Evolutionary conservation across 2,329 filamentous ascomycete species (phyloP).

Genomic region (Aspergillus sp.): DNA sequence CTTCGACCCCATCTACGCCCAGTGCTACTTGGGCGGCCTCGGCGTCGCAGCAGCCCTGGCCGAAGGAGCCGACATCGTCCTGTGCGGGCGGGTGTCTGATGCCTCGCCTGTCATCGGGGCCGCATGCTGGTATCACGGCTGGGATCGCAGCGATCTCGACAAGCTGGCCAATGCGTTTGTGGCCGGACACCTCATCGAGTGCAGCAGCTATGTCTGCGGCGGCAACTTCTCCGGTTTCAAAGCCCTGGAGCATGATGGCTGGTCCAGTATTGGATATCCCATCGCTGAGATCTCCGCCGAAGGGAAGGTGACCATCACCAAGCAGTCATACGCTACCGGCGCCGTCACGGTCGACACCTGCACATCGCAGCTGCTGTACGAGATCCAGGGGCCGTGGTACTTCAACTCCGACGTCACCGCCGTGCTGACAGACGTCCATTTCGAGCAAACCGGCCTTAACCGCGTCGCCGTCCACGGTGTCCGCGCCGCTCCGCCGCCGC

Average conservation of each 20-base stretch:
- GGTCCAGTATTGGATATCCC: conserved; percentile 39
- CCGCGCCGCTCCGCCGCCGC: conserved; percentile 35
- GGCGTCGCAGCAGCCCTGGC: conserved; percentile 32
- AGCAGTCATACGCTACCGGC: conserved; percentile 29
- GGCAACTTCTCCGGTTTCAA: conserved; percentile 39
- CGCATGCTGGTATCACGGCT: conserved; percentile 35
- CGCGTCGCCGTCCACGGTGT: conserved; percentile 42
- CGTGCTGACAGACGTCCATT: conserved; percentile 40
- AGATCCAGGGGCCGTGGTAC: conserved; percentile 48
- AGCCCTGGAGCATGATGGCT: conserved; percentile 24
- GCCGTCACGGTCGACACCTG: conserved; percentile 42
- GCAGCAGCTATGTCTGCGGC: conserved; percentile 35
- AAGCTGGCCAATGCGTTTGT: conserved; percentile 32
- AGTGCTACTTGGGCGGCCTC: conserved; percentile 30
- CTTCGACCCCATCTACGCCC: conserved; percentile 21
- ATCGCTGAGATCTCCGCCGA: conserved; percentile 37
- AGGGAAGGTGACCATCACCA: conserved; percentile 36
- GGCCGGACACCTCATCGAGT: conserved; percentile 32
- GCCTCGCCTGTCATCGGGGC: conserved; percentile 36
- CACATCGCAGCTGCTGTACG: conserved; percentile 45
- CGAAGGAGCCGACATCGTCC: conserved; percentile 36
- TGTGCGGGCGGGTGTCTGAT: conserved; percentile 38
- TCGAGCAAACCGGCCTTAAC: conserved; percentile 43
- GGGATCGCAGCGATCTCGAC: conserved; percentile 29
- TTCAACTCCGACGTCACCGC: conserved; percentile 51